phyloP scores from a whole-genome alignment of 176 grass and related monocot species.

The Hsuehochloa calcarea region DNA sequence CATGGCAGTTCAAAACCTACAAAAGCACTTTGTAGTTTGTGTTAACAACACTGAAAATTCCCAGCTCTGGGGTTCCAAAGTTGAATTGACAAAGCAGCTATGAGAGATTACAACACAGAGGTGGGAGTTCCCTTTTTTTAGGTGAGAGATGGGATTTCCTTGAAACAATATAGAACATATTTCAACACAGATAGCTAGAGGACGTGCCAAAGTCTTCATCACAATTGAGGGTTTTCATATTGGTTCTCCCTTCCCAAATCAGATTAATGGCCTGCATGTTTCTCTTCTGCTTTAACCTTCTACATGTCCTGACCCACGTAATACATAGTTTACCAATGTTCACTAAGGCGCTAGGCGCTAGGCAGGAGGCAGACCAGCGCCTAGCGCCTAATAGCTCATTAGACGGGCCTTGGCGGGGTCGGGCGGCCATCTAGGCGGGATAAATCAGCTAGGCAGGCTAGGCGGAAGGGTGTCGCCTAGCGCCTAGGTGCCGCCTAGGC shows the following conservation, averaged over 20 bases:
- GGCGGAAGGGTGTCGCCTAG: no score
- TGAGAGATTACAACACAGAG: neutral
- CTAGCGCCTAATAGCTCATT: no score
- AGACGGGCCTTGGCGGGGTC: no score
- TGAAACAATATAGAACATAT: slow-evolving; percentile 17
- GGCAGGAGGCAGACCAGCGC: no score
- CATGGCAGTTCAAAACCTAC: slow-evolving; percentile 96
- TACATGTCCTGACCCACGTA: neutral
- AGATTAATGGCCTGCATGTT: neutral
- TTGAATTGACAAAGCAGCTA: slow-evolving; percentile 15
- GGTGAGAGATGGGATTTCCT: neutral
- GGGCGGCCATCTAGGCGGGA: no score
- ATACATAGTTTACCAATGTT: neutral
- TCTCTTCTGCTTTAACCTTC: neutral
- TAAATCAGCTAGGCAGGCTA: no score
- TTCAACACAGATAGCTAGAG: neutral
- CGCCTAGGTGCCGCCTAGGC: no score
- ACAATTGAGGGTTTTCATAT: neutral
- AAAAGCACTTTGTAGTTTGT: slow-evolving; percentile 19
- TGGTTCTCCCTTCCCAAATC: neutral
- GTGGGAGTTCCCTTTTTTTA: neutral
- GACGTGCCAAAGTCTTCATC: neutral
- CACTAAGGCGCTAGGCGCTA: no score
- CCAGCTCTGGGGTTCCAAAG: neutral
- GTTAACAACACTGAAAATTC: slow-evolving; percentile 4